phyloP scores from a whole-genome alignment of 257 asterid genomes.

The Parsonsia alboflavescens region DNA sequence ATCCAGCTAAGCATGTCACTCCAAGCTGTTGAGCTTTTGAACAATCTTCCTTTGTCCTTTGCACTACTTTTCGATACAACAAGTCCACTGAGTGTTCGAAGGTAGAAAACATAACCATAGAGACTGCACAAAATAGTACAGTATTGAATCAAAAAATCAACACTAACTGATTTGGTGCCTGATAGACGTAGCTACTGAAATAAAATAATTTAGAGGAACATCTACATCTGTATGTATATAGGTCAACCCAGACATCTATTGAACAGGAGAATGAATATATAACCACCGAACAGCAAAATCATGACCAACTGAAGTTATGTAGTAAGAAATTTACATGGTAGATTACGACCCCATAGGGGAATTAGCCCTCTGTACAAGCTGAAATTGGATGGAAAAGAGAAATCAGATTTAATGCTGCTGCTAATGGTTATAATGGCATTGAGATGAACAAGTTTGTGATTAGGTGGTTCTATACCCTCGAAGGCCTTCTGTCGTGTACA shows the following conservation, averaged over 20 bases:
- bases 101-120: conserved; percentile 46
- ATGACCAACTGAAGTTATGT: neutral
- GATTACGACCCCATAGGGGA: conserved; percentile 44
- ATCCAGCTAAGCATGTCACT: conserved; percentile 46
- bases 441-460: conserved; percentile 8
- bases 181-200: neutral
- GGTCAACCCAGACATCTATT: neutral
- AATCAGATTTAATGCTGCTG: neutral
- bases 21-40: conserved; percentile 41
- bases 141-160: neutral
- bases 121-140: conserved; percentile 26
- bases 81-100: conserved; percentile 41
- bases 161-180: neutral
- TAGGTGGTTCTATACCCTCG: conserved; percentile 30
- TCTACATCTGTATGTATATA: neutral
- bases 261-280: neutral
- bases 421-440: neutral
- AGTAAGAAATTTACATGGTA: conserved; percentile 35
- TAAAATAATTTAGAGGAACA: neutral
- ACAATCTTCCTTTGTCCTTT: conserved; percentile 37
- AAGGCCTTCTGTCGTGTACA: conserved; percentile 36
- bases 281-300: neutral
- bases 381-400: conserved; percentile 18
- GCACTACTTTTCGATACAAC: conserved; percentile 29
- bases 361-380: conserved; percentile 42